phyloP scores from a whole-genome alignment of 2,329 filamentous ascomycete genomes.

The Capronia epimyces region DNA sequence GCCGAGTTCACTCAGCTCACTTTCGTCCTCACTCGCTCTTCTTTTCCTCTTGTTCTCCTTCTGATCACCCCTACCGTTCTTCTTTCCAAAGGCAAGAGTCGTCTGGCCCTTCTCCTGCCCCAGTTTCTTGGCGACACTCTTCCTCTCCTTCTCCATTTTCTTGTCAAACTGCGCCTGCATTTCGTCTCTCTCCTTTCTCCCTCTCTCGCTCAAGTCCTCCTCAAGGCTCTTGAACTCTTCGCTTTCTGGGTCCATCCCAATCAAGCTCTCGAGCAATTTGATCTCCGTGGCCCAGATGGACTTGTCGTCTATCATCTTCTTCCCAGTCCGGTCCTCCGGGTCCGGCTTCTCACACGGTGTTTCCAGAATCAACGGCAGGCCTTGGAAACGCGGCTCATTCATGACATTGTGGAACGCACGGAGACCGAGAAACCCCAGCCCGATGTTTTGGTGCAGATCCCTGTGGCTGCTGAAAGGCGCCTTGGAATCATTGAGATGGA shows the following conservation, averaged over 20 bases:
- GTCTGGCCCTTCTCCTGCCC: constrained; percentile 47
- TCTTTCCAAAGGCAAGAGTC: constrained; percentile 28
- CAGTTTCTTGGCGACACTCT: constrained; percentile 52
- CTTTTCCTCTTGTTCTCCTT: constrained; percentile 38
- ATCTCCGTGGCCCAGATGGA: constrained; percentile 88
- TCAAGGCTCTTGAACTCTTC: constrained; percentile 66
- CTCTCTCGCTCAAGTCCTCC: constrained; percentile 59
- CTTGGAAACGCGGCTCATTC: constrained; percentile 70
- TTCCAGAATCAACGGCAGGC: constrained; percentile 86
- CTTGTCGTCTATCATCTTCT: constrained; percentile 59
- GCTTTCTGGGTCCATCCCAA: constrained; percentile 74
- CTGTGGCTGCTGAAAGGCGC: constrained; percentile 74
- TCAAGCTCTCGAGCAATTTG: constrained; percentile 80
- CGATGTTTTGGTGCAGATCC: constrained; percentile 93
- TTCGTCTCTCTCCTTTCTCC: constrained; percentile 65
- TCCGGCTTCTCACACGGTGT: constrained; percentile 79
- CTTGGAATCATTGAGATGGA: constrained; percentile 95
- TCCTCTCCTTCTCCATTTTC: constrained; percentile 58
- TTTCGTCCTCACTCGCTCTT: constrained; percentile 32
- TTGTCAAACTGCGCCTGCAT: constrained; percentile 74
- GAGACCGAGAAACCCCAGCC: constrained; percentile 86
- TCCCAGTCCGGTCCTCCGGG: constrained; percentile 23
- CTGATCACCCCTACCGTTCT: constrained; percentile 34
- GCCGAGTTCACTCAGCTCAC: constrained; percentile 11
- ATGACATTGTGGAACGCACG: constrained; percentile 86